These are phyloP conservation scores for Lenzites betulinus DNA, from an alignment of 768 basidiomycete species.

Conservation along the genomic window DNA sequence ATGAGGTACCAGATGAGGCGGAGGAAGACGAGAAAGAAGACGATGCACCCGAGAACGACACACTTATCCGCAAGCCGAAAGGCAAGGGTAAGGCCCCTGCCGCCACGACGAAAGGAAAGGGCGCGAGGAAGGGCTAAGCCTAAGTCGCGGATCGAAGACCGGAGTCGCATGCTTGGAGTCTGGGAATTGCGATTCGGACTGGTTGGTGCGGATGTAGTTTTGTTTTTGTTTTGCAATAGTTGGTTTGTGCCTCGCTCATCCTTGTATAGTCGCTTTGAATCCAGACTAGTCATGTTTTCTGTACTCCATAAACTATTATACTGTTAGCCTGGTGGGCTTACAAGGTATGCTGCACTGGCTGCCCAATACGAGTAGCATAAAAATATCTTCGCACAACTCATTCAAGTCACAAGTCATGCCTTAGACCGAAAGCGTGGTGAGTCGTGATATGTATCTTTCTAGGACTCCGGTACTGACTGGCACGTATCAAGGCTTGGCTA, in stretches of 20 bases:
- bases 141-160: too few relatives aligned
- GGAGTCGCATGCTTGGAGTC: not conserved
- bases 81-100: constrained; percentile 22
- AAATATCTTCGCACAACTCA: too few relatives aligned
- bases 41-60: constrained; percentile 56
- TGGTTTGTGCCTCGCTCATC: not conserved
- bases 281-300: too few relatives aligned
- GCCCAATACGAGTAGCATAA: too few relatives aligned
- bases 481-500: too few relatives aligned
- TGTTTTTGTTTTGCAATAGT: not conserved
- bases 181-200: not conserved
- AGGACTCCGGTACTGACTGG: too few relatives aligned
- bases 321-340: too few relatives aligned
- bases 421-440: too few relatives aligned
- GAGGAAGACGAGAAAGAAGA: constrained; percentile 38
- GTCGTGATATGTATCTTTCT: too few relatives aligned
- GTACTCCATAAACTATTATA: too few relatives aligned
- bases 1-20: constrained; percentile 46
- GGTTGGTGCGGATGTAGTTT: not conserved
- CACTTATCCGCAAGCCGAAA: constrained; percentile 58
- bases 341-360: too few relatives aligned
- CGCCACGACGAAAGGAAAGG: constrained; percentile 11
- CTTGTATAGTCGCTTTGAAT: not conserved
- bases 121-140: constrained; percentile 12
- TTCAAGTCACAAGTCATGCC: too few relatives aligned